phyloP scores from a whole-genome alignment of 495 filamentous ascomycete species.

The Penicillium goetzii region DNA sequence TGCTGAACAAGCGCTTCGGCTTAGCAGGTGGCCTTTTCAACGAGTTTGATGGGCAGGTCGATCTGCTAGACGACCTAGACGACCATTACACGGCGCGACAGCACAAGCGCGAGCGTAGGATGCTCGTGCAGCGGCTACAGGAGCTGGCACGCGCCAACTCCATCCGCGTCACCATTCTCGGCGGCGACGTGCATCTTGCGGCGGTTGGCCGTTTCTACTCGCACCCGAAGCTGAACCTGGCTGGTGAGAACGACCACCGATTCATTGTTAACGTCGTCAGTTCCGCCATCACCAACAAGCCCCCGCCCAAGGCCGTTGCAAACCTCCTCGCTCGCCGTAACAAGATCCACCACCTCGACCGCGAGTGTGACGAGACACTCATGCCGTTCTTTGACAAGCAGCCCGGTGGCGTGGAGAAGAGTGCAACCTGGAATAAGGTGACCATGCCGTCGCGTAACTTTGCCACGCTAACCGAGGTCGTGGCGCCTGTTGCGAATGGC shows the following conservation, averaged over 20 bases:
- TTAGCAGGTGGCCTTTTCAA: slow-evolving; percentile 87
- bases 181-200: slow-evolving; percentile 78
- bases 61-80: slow-evolving; percentile 90
- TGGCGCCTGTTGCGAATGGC: slow-evolving; percentile 36
- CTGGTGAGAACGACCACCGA: slow-evolving; percentile 64
- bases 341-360: slow-evolving; percentile 89
- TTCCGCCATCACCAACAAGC: slow-evolving; percentile 90
- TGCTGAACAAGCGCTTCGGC: slow-evolving; percentile 90
- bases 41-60: slow-evolving; percentile 86
- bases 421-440: slow-evolving; percentile 69
- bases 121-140: slow-evolving; percentile 75
- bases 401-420: slow-evolving; percentile 71
- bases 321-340: slow-evolving; percentile 84
- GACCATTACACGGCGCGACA: slow-evolving; percentile 93
- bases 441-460: slow-evolving; percentile 94
- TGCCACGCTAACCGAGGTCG: slow-evolving; percentile 74
- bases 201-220: slow-evolving; percentile 78
- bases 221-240: slow-evolving; percentile 63
- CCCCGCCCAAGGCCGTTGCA: slow-evolving; percentile 85
- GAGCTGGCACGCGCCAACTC: slow-evolving; percentile 68
- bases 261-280: slow-evolving; percentile 79
- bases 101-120: slow-evolving; percentile 85
- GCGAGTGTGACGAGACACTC: slow-evolving; percentile 84
- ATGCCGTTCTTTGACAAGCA: slow-evolving; percentile 84
- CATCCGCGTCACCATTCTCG: slow-evolving; percentile 81